phyloP scores from a whole-genome alignment of 495 filamentous ascomycete species.

The Penicillium bovifimosum region DNA sequence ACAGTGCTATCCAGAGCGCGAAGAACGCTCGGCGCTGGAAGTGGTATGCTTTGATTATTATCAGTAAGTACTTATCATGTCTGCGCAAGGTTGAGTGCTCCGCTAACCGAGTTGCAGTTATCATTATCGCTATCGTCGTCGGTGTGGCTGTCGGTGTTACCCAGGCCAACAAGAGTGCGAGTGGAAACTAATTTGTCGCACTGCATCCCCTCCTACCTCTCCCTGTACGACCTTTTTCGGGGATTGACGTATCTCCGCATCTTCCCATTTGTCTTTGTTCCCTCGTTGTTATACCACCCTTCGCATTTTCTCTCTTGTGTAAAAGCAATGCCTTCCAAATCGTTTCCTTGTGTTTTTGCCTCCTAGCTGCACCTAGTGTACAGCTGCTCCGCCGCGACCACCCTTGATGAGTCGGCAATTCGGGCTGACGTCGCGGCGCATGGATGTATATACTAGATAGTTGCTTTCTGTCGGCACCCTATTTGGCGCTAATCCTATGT shows the following conservation, averaged over 20 bases:
- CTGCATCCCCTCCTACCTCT: slow-evolving; percentile 8
- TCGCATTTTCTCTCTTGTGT: slow-evolving; percentile 24
- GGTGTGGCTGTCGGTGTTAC: slow-evolving; percentile 47
- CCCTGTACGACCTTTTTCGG: slow-evolving; percentile 17
- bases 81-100: neutral
- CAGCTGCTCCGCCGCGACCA: slow-evolving; percentile 14
- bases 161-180: slow-evolving; percentile 25
- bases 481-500: slow-evolving; percentile 40
- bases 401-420: slow-evolving; percentile 16
- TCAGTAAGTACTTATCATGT: slow-evolving; percentile 53
- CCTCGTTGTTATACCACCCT: slow-evolving; percentile 29
- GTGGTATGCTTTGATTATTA: slow-evolving; percentile 89
- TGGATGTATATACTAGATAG: slow-evolving; percentile 44
- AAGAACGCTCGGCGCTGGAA: slow-evolving; percentile 82
- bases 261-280: slow-evolving; percentile 10
- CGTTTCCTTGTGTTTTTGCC: slow-evolving; percentile 13
- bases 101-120: slow-evolving; percentile 25
- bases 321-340: slow-evolving; percentile 25
- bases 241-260: slow-evolving; percentile 4
- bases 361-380: slow-evolving; percentile 14
- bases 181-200: neutral
- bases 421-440: slow-evolving; percentile 18
- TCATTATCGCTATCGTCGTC: slow-evolving; percentile 48
- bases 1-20: slow-evolving; percentile 72
- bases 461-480: slow-evolving; percentile 17